A percentile compares a stretch with the other conserved stretches of the same genome.
phyloP scores from a whole-genome alignment of 2,329 filamentous ascomycete genomes.

The Venturia pyrina region DNA sequence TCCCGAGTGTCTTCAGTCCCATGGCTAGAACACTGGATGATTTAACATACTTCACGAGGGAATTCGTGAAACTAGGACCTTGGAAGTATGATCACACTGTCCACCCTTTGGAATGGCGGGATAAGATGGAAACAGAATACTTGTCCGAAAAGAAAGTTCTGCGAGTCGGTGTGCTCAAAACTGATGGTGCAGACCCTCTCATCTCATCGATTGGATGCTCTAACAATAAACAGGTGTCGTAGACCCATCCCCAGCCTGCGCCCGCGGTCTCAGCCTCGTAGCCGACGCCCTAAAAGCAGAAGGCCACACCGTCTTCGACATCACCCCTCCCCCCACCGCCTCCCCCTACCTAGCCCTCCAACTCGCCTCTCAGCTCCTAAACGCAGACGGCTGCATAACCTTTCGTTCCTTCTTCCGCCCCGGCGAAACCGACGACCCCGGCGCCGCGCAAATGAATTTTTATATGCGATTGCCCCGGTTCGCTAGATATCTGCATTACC shows the following conservation, averaged over 20 bases:
- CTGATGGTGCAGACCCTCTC: conserved; percentile 44
- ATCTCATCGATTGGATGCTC: conserved; percentile 5
- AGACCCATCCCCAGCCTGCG: conserved; percentile 75
- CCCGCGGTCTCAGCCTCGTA: conserved; percentile 61
- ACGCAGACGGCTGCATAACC: conserved; percentile 72
- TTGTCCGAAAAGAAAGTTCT: conserved; percentile 51
- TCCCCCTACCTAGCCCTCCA: conserved; percentile 64
- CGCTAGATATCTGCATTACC: conserved; percentile 75
- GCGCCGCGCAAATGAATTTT: conserved; percentile 63
- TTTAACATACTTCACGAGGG: conserved; percentile 71
- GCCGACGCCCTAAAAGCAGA: conserved; percentile 57
- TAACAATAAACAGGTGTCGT: conserved; percentile 50
- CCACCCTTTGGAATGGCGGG: conserved; percentile 73
- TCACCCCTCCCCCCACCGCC: conserved; percentile 43
- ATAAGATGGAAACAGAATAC: conserved; percentile 49
- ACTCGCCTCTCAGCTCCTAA: conserved; percentile 70
- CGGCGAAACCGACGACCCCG: conserved; percentile 71
- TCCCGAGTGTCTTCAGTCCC: conserved; percentile 80
- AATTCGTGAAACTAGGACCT: conserved; percentile 68
- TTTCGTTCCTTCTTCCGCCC: conserved; percentile 67
- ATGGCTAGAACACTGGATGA: conserved; percentile 84
- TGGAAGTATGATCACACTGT: conserved; percentile 85
- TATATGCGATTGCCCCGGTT: conserved; percentile 65
- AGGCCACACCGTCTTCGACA: conserved; percentile 64
- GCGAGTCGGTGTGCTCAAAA: conserved; percentile 66